Evolutionary conservation across 2,329 filamentous ascomycete genomes (phyloP).

Genomic region (Monosporascus sp.): DNA sequence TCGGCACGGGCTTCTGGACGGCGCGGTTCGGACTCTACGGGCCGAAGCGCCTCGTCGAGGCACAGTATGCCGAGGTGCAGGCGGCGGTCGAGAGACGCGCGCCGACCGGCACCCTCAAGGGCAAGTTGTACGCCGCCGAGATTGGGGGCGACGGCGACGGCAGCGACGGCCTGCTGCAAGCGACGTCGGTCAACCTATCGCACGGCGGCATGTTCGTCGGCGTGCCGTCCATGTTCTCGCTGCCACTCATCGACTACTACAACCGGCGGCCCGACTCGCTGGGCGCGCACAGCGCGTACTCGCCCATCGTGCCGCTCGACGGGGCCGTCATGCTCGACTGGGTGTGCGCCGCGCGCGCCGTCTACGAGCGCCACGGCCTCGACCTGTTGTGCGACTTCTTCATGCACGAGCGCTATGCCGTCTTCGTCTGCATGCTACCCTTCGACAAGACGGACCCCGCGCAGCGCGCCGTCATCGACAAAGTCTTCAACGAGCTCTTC

Average conservation of each 20-base stretch:
- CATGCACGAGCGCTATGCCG: constrained; percentile 41
- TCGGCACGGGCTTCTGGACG: constrained; percentile 38
- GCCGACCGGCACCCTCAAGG: constrained; percentile 32
- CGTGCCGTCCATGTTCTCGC: constrained; percentile 30
- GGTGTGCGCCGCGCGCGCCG: constrained; percentile 33
- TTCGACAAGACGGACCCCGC: constrained; percentile 38
- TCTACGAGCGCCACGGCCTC: constrained; percentile 36
- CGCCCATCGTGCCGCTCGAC: constrained; percentile 30
- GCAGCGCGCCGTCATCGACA: constrained; percentile 31
- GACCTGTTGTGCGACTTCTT: constrained; percentile 44
- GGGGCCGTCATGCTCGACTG: constrained; percentile 36
- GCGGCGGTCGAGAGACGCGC: constrained; percentile 29
- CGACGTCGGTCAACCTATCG: constrained; percentile 24
- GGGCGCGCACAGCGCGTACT: constrained; percentile 32
- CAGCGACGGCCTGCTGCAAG: constrained; percentile 29
- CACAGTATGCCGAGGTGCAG: constrained; percentile 36
- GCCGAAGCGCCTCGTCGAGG: constrained; percentile 34
- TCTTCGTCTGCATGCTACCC: constrained; percentile 42
- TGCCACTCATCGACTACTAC: constrained; percentile 32
- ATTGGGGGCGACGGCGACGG: constrained; percentile 15
- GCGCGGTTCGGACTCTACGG: constrained; percentile 41
- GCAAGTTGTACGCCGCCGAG: constrained; percentile 31
- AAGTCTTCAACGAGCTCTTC: constrained; percentile 28
- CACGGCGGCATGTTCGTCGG: constrained; percentile 32
- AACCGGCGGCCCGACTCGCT: constrained; percentile 22